Evolutionary conservation across 345 rosid genomes (phyloP), one percentile per base, ranked within the genome.

Genomic region (Dovyalis caffra): DNA sequence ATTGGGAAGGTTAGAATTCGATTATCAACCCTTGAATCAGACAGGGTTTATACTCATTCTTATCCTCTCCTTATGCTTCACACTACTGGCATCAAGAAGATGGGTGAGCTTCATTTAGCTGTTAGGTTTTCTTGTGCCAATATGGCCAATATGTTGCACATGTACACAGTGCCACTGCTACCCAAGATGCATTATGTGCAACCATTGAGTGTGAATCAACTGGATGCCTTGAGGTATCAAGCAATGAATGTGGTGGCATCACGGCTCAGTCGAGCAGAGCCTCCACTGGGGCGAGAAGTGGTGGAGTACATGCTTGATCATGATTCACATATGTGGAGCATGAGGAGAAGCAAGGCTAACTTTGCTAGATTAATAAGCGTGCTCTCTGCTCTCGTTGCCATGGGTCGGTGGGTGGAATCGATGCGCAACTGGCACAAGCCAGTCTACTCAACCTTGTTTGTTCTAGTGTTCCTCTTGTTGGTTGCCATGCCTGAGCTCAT

Each of bases 331-430:
- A 80, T 86, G 85, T 91, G 93, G 97, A 91, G 97, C 81, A 88
- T 89, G 93, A 86, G 97, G 70, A 89, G 90, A 68, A 89, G 97
- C 86, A 91, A 91, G 71, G 93, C 92, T 7, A 89, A 91, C 78
- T 88, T 91, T 64, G 88, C 84, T 37, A 70, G 93, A 62, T 77
- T 91, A 18, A 90, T 87, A 74, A 85, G 69, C 61, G 88, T 88
- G 51, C 80, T 91, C 53, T 88, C 91, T 0, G 81, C 85, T 32
- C 8, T 86, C 1, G 76, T 88, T 6, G 76, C 84, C 68, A 64
- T 86, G n/a, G 70, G 74, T 23, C 79, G 78, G 31, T 78, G 77
- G 74, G 21, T 85, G 3, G 88, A 91, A 61, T 71, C 80, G 3
- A 72, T 88, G 51, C 77, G 91, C 62, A 80, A 69, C 18, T 91